Conservation (phyloP, 495 filamentous ascomycete genomes). For the Aspergillus bridgeri region DNA sequence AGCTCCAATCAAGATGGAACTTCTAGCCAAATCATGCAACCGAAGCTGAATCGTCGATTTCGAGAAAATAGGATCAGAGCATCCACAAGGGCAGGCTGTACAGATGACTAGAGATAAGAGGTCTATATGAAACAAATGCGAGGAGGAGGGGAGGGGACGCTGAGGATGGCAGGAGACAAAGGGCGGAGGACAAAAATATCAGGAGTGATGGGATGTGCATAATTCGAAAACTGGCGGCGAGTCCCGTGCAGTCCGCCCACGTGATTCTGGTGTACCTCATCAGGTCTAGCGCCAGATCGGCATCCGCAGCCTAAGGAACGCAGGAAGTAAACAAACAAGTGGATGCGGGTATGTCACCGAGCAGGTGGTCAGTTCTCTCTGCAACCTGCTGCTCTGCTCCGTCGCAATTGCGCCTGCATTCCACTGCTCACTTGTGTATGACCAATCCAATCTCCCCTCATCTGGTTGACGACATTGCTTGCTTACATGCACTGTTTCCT, state of each 20-base stretch:
- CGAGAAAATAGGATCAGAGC: background rate
- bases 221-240: constrained; percentile 9
- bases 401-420: background rate
- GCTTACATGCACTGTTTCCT: background rate
- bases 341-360: constrained; percentile 2
- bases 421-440: background rate
- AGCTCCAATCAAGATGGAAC: background rate
- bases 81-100: background rate
- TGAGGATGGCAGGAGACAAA: background rate
- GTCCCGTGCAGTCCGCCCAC: constrained; percentile 13
- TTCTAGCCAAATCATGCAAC: background rate
- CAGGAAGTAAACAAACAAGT: constrained; percentile 34
- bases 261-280: constrained; percentile 28
- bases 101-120: background rate
- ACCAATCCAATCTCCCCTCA: background rate
- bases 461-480: constrained; percentile 1
- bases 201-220: constrained; percentile 3
- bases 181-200: background rate
- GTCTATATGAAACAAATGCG: background rate
- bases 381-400: background rate
- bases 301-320: constrained; percentile 36
- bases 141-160: background rate
- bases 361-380: constrained; percentile 11
- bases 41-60: background rate
- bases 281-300: constrained; percentile 32